Evolutionary conservation across 2,329 filamentous ascomycete species (phyloP).

Genomic region (Tolypocladium cylindrosporum): DNA sequence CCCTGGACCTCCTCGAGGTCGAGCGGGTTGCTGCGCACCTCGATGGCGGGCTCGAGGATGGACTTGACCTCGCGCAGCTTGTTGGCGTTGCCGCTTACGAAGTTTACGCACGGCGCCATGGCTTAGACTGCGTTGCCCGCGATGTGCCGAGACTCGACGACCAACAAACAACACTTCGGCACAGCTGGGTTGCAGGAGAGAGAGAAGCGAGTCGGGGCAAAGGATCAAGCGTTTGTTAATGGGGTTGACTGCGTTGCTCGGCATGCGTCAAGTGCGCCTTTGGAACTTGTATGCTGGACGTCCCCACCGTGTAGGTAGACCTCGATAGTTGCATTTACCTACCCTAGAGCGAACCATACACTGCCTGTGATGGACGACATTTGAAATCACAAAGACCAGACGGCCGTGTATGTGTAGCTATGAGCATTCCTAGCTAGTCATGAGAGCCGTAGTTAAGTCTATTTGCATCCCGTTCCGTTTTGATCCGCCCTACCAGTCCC

Average conservation of each 20-base stretch:
- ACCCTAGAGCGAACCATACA: background rate
- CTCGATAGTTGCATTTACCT: background rate
- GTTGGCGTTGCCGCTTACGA: slow-evolving; percentile 94
- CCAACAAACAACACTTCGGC: background rate
- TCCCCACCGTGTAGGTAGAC: background rate
- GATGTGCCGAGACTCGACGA: background rate
- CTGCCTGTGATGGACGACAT: background rate
- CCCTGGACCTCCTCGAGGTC: slow-evolving; percentile 90
- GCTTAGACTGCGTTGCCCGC: background rate
- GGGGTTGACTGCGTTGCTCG: no score
- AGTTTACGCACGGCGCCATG: slow-evolving; percentile 56
- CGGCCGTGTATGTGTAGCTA: background rate
- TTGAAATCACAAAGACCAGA: background rate
- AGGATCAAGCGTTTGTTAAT: no score
- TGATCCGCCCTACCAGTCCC: background rate
- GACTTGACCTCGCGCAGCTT: slow-evolving; percentile 85
- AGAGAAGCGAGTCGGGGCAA: no score
- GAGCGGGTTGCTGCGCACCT: slow-evolving; percentile 62
- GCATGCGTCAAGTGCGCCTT: no score
- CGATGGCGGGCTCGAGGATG: slow-evolving; percentile 67
- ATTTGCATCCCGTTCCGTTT: no score
- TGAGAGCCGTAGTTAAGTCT: background rate
- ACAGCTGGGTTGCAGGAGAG: no score
- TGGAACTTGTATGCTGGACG: background rate
- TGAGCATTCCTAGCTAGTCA: no score